Evolutionary conservation across 768 basidiomycete species (phyloP).

Genomic region (Suillus placidus): DNA sequence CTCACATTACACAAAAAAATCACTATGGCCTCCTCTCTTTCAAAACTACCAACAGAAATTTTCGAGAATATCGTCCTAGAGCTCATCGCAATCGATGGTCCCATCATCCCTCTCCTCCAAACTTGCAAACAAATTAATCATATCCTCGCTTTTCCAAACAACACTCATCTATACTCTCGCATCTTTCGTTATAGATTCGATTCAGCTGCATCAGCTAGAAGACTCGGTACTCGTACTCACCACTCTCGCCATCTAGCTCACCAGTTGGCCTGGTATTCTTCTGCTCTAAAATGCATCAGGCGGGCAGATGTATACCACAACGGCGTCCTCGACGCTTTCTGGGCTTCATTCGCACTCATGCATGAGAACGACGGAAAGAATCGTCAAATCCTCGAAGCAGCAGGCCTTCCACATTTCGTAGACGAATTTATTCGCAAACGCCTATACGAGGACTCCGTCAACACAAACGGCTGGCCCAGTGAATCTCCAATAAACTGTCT

Average conservation of each 20-base stretch:
- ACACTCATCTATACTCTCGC: slow-evolving; percentile 48
- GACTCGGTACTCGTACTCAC: slow-evolving; percentile 45
- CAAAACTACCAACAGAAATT: slow-evolving; percentile 44
- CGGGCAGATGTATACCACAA: slow-evolving; percentile 36
- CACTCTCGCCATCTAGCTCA: slow-evolving; percentile 39
- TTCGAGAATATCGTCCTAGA: slow-evolving; percentile 56
- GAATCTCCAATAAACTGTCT: slow-evolving; percentile 53
- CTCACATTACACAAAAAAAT: too few relatives aligned
- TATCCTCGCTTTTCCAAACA: slow-evolving; percentile 31
- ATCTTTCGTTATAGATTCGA: slow-evolving; percentile 66
- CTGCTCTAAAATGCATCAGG: slow-evolving; percentile 34
- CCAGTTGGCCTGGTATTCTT: slow-evolving; percentile 44
- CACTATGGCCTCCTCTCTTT: slow-evolving; percentile 23
- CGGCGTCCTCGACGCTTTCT: slow-evolving; percentile 39
- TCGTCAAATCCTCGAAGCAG: slow-evolving; percentile 54
- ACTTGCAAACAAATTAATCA: slow-evolving; percentile 44
- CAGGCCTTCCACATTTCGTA: slow-evolving; percentile 50
- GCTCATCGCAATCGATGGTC: slow-evolving; percentile 27
- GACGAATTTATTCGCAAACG: slow-evolving; percentile 47
- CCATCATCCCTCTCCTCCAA: slow-evolving; percentile 51
- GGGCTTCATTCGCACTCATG: slow-evolving; percentile 56
- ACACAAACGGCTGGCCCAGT: slow-evolving; percentile 56
- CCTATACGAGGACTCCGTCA: slow-evolving; percentile 43
- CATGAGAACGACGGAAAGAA: slow-evolving; percentile 73
- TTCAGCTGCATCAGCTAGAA: slow-evolving; percentile 48